Evolutionary conservation across 306 rosid species (phyloP).

Genomic region (Dalbergia cochinchinensis): DNA sequence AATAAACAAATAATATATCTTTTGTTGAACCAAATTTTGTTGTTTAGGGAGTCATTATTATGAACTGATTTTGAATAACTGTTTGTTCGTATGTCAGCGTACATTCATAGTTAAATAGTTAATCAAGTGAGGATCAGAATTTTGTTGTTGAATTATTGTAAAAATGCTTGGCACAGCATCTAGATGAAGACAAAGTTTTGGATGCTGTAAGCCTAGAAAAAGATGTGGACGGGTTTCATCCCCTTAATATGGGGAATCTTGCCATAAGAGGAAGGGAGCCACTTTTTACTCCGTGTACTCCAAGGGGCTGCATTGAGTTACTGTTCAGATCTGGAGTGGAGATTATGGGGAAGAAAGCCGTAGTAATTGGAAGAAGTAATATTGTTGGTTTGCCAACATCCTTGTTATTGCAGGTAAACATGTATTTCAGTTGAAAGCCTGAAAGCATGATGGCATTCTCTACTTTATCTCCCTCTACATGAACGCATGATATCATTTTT

Average conservation of each 20-base stretch:
- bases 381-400: slow-evolving; percentile 90
- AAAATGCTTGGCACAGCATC: slow-evolving; percentile 77
- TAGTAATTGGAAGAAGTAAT: slow-evolving; percentile 92
- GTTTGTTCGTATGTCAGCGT: slow-evolving; percentile 4
- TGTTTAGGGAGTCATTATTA: slow-evolving; percentile 12
- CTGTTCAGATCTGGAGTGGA: slow-evolving; percentile 84
- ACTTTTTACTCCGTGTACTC: slow-evolving; percentile 87
- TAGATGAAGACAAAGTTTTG: slow-evolving; percentile 71
- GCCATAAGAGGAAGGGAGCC: slow-evolving; percentile 93
- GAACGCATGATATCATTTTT: slow-evolving; percentile 18
- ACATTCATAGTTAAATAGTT: slow-evolving; percentile 34
- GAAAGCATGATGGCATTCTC: slow-evolving; percentile 21
- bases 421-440: not conserved
- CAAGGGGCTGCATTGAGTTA: slow-evolving; percentile 91
- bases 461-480: slow-evolving; percentile 4
- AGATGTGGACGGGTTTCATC: slow-evolving; percentile 96
- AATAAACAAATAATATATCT: not conserved
- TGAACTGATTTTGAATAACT: not conserved
- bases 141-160: slow-evolving; percentile 57
- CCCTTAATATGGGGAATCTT: slow-evolving; percentile 81
- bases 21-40: not conserved
- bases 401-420: slow-evolving; percentile 81
- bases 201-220: slow-evolving; percentile 70
- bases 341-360: slow-evolving; percentile 82
- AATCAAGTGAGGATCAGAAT: slow-evolving; percentile 47